Evolutionary conservation across 1,139 yeast genomes (phyloP), one percentile per base, ranked within the genome.

Genomic region (Yamadazyma siamensis): DNA sequence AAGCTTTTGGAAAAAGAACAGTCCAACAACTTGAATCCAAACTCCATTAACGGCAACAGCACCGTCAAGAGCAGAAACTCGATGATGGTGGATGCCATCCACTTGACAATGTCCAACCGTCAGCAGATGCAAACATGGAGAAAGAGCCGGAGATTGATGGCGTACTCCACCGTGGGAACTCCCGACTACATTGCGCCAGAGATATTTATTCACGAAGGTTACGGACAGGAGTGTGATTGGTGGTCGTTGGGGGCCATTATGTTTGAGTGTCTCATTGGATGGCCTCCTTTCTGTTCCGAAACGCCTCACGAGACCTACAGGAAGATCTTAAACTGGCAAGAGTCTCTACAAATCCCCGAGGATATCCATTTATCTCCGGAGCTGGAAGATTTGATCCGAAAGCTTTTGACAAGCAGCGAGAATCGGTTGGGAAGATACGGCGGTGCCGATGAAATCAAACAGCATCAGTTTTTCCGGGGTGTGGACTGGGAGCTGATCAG

Each of bases 141-240:
- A 54, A 88, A 89, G 57, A 85, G 95, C 13, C 74, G 99, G 50
- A 75, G 98, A 46, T 61, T 91, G 34, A 94, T 94, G 98, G 98
- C 98, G 0, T 91, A 91, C 54, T 88, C 96, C 4, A 91, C 98
- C 0, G 99, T 91, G 18, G 99, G 99, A 33, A 91, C 99, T 0
- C 99, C 99, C 0, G 99, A 91, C 58, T 91, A 91, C 57, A 94
- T 91, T 59, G 98, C 98, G 0, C 99, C 99, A 0, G 99, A 91
- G 56, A 91, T 94, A 42, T 94, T 91, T 50, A 71, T 89, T 31
- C 94, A 91, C 51, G 96, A 91, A 64, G 99, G 99, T 3, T 94
- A 91, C 58, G 96, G 98, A 12, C 97, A 89, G 61, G 97, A 91
- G 56, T 94, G 99, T 63, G 99, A 91, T 58, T 91, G 99, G 99